Evolutionary conservation across 2,329 filamentous ascomycete genomes (phyloP).

Genomic region (Neodidymelliopsis sp.): DNA sequence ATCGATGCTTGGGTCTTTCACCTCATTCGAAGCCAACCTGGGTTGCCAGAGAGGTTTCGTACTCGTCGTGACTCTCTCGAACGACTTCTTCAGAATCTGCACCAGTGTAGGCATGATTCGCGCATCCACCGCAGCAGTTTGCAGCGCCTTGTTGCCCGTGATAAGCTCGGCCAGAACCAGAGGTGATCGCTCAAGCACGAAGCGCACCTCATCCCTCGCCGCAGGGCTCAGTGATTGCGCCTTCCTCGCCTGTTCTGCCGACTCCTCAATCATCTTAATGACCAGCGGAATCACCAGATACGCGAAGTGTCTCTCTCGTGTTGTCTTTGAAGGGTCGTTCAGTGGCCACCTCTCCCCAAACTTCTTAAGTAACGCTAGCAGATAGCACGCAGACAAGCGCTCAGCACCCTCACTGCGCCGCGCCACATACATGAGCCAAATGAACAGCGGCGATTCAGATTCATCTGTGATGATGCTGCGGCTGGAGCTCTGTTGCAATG

Average conservation of each 20-base stretch:
- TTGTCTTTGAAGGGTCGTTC: slow-evolving; percentile 48
- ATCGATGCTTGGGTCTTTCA: slow-evolving; percentile 39
- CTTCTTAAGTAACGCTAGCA: slow-evolving; percentile 48
- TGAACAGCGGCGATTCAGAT: slow-evolving; percentile 56
- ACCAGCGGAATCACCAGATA: slow-evolving; percentile 57
- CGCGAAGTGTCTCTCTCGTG: slow-evolving; percentile 52
- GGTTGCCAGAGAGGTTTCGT: slow-evolving; percentile 64
- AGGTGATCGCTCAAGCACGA: slow-evolving; percentile 65
- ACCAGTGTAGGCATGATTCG: slow-evolving; percentile 68
- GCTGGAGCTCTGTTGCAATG: slow-evolving; percentile 36
- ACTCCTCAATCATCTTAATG: slow-evolving; percentile 57
- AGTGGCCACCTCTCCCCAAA: slow-evolving; percentile 48
- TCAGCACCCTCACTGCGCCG: slow-evolving; percentile 51
- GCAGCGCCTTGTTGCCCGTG: slow-evolving; percentile 77
- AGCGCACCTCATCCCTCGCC: slow-evolving; percentile 46
- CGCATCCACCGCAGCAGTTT: slow-evolving; percentile 81
- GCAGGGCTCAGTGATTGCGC: slow-evolving; percentile 53
- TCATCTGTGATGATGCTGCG: slow-evolving; percentile 49
- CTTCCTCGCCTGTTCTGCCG: slow-evolving; percentile 35
- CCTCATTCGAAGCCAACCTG: slow-evolving; percentile 33
- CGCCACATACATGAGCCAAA: slow-evolving; percentile 57
- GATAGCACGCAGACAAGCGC: slow-evolving; percentile 52
- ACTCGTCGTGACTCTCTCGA: slow-evolving; percentile 63
- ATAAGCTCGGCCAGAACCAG: slow-evolving; percentile 80
- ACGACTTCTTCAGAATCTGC: slow-evolving; percentile 70